A percentile compares a stretch with the other conserved stretches of the same genome.
Evolutionary conservation across 2,329 filamentous ascomycete species (phyloP).

Genomic region (Xylariaceae sp.): DNA sequence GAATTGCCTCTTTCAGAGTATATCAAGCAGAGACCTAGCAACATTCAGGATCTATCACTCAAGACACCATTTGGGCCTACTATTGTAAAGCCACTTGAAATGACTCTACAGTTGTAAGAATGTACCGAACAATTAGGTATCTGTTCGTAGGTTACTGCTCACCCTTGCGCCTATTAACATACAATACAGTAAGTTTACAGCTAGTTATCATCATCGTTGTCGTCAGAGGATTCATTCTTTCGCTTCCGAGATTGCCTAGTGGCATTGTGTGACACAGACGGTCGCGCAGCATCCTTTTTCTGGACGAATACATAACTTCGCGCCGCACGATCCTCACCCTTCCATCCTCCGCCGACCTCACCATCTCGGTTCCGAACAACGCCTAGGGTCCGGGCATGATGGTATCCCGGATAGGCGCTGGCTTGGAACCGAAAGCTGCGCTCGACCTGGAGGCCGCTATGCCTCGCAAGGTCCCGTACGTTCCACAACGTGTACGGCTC

Average conservation of each 20-base stretch:
- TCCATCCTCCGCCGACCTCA: conserved; percentile 45
- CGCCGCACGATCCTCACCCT: conserved; percentile 48
- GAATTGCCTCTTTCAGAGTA: too few species aligned
- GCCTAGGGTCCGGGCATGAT: conserved; percentile 69
- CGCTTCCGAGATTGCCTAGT: conserved; percentile 31
- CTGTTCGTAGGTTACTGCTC: too few species aligned
- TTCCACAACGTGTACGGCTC: conserved; percentile 97
- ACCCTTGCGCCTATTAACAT: too few species aligned
- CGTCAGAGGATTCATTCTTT: conserved; percentile 27
- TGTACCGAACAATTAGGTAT: too few species aligned
- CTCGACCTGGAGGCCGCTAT: conserved; percentile 66
- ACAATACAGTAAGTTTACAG: too few species aligned
- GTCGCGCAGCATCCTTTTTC: conserved; percentile 46
- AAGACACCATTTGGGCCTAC: too few species aligned
- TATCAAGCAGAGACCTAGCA: too few species aligned
- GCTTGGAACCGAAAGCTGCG: conserved; percentile 67
- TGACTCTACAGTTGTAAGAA: too few species aligned
- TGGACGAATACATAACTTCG: conserved; percentile 61
- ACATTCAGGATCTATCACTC: too few species aligned
- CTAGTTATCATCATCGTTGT: too few species aligned
- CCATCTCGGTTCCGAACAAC: conserved; percentile 50
- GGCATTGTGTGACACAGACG: conserved; percentile 10
- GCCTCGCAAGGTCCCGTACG: conserved; percentile 77
- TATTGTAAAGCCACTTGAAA: too few species aligned
- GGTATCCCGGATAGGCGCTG: conserved; percentile 67